A percentile compares a stretch with the other conserved stretches of the same genome.
Evolutionary conservation across 495 filamentous ascomycete genomes (phyloP).

Genomic region (Tuber magnatum): DNA sequence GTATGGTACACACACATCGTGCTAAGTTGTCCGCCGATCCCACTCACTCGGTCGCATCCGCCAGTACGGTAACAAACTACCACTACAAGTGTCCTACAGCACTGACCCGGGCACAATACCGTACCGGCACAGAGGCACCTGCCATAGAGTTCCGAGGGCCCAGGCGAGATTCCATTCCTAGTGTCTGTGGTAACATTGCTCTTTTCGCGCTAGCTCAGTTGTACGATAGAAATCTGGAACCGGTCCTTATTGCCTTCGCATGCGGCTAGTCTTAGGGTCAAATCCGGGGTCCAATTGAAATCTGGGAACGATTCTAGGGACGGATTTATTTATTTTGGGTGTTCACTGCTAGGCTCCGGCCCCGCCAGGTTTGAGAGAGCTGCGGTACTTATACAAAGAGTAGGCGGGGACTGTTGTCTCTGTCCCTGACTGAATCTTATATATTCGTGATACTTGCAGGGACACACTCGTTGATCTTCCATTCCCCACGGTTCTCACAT

Average conservation of each 20-base stretch:
- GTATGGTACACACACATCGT: background rate
- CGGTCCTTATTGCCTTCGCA: background rate
- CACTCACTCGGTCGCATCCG: background rate
- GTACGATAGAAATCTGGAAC: background rate
- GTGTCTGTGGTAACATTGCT: background rate
- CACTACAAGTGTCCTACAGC: background rate
- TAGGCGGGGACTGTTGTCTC: too few relatives aligned
- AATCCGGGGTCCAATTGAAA: background rate
- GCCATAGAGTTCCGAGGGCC: background rate
- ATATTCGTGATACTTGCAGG: background rate
- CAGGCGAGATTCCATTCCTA: background rate
- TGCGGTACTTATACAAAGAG: background rate
- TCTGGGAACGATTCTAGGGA: background rate
- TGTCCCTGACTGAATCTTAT: too few relatives aligned
- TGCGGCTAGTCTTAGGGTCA: background rate
- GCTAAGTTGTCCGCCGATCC: background rate
- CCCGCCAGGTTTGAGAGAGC: background rate
- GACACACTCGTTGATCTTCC: background rate
- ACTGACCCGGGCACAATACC: background rate
- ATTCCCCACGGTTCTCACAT: background rate
- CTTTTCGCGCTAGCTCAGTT: background rate
- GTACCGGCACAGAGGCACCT: background rate
- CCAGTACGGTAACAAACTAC: background rate
- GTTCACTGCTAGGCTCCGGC: background rate
- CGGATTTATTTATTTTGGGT: background rate